phyloP scores from a whole-genome alignment of 352 stramenopile species.

The Globisporangium viniferum region DNA sequence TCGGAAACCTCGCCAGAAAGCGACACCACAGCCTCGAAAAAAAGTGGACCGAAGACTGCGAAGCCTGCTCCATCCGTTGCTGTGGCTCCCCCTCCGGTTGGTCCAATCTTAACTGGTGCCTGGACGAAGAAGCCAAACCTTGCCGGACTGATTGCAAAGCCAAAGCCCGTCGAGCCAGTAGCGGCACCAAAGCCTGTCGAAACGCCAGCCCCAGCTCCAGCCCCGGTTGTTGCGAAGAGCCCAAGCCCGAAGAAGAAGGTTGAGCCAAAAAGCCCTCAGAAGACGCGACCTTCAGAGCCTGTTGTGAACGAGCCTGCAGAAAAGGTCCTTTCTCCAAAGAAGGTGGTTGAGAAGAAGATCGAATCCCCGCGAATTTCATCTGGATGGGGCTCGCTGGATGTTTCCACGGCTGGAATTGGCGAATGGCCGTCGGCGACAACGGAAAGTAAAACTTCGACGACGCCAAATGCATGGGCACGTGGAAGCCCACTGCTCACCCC shows the following conservation, averaged over 20 bases:
- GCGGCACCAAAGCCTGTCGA: slow-evolving; percentile 22
- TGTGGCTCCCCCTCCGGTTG: slow-evolving; percentile 42
- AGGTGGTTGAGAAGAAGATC: slow-evolving; percentile 37
- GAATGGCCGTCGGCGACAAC: slow-evolving; percentile 55
- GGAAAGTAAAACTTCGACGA: slow-evolving; percentile 49
- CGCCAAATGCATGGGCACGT: slow-evolving; percentile 65
- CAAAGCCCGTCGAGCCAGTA: slow-evolving; percentile 31
- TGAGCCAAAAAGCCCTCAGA: slow-evolving; percentile 33
- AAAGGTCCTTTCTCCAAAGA: slow-evolving; percentile 24
- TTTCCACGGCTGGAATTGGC: slow-evolving; percentile 52
- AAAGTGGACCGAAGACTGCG: slow-evolving; percentile 33
- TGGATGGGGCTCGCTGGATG: slow-evolving; percentile 67
- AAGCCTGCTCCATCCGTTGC: slow-evolving; percentile 35
- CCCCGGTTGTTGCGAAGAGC: slow-evolving; percentile 8
- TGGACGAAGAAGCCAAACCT: slow-evolving; percentile 79
- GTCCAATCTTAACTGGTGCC: slow-evolving; percentile 58
- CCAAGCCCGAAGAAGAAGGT: slow-evolving; percentile 48
- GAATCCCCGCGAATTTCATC: slow-evolving; percentile 48
- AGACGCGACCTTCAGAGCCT: slow-evolving; percentile 22
- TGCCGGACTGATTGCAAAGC: slow-evolving; percentile 26
- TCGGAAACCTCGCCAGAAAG: slow-evolving; percentile 4
- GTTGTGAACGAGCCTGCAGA: slow-evolving; percentile 22
- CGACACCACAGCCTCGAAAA: slow-evolving; percentile 29
- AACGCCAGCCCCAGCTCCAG: slow-evolving; percentile 14
- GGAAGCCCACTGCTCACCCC: slow-evolving; percentile 53